These are phyloP conservation scores for Lentinus brumalis DNA, from an alignment of 768 basidiomycete genomes.

Conservation along the genomic window DNA sequence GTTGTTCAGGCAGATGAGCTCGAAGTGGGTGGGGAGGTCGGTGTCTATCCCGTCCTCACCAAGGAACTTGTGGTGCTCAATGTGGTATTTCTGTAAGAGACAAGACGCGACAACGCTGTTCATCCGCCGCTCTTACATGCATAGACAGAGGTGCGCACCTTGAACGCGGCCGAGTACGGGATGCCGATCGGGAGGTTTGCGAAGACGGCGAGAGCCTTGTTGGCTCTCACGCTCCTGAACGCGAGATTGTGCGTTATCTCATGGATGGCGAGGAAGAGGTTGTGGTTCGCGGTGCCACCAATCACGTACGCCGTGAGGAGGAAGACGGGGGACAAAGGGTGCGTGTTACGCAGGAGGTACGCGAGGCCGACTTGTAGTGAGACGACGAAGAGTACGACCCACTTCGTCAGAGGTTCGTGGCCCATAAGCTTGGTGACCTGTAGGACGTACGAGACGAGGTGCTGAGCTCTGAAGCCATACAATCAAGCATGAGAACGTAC, in stretches of 20 bases:
- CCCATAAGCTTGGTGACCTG: slow-evolving; percentile 98
- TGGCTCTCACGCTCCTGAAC: slow-evolving; percentile 78
- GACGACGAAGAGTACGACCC: slow-evolving; percentile 82
- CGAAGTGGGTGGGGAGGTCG: slow-evolving; percentile 86
- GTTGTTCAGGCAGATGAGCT: slow-evolving; percentile 87
- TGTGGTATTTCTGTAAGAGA: slow-evolving; percentile 72
- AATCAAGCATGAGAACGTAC: slow-evolving; percentile 40
- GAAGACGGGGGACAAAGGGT: slow-evolving; percentile 72
- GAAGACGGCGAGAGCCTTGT: slow-evolving; percentile 86
- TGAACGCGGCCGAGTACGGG: slow-evolving; percentile 95
- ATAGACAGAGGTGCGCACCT: slow-evolving; percentile 46
- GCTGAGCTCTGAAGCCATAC: not conserved
- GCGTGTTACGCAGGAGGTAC: slow-evolving; percentile 63
- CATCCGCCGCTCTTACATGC: not conserved
- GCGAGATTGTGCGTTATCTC: slow-evolving; percentile 99
- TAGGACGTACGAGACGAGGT: not conserved
- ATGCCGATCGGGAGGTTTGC: slow-evolving; percentile 94
- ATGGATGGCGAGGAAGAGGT: slow-evolving; percentile 96
- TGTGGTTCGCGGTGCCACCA: slow-evolving; percentile 96
- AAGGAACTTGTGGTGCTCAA: slow-evolving; percentile 94
- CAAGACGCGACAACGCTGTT: not conserved
- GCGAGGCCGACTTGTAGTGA: slow-evolving; percentile 70
- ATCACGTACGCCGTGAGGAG: slow-evolving; percentile 78
- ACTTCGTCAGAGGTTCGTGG: slow-evolving; percentile 89
- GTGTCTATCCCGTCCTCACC: slow-evolving; percentile 97